Conservation (phyloP, 148 eudicot genomes). For the Vaccinium corymbosum region DNA sequence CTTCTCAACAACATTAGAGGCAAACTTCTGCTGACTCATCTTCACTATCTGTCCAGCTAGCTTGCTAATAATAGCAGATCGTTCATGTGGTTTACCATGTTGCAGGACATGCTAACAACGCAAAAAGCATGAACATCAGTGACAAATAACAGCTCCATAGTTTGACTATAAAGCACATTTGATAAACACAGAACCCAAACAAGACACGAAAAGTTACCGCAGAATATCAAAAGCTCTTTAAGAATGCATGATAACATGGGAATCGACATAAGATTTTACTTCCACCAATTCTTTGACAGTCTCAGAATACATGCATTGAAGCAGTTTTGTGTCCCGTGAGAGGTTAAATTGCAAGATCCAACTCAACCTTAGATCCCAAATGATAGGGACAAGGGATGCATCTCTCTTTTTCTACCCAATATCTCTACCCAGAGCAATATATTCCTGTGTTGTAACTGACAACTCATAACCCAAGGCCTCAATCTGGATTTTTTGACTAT, state of each 20-base stretch:
- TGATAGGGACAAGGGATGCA: neutral
- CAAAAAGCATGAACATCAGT: constrained; percentile 12
- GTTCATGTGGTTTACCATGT: constrained; percentile 56
- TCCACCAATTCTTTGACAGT: neutral
- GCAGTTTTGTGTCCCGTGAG: neutral
- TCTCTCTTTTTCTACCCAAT: neutral
- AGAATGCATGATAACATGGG: neutral
- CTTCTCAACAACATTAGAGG: constrained; percentile 71
- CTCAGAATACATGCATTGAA: neutral
- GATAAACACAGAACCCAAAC: neutral
- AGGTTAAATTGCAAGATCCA: neutral
- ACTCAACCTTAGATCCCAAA: neutral
- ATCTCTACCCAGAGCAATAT: neutral
- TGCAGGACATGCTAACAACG: constrained; percentile 56
- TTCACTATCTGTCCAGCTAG: constrained; percentile 64
- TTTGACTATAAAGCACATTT: neutral
- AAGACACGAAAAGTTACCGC: neutral
- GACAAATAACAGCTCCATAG: neutral
- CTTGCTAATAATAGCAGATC: constrained; percentile 47
- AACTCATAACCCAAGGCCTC: neutral
- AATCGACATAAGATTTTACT: neutral
- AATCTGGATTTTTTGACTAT: neutral
- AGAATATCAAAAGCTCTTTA: neutral
- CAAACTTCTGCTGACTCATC: constrained; percentile 74
- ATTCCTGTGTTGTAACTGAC: neutral